Base-by-base conservation (phyloP, 2,329 filamentous ascomycete species). In the Ophiostoma ulmi region DNA sequence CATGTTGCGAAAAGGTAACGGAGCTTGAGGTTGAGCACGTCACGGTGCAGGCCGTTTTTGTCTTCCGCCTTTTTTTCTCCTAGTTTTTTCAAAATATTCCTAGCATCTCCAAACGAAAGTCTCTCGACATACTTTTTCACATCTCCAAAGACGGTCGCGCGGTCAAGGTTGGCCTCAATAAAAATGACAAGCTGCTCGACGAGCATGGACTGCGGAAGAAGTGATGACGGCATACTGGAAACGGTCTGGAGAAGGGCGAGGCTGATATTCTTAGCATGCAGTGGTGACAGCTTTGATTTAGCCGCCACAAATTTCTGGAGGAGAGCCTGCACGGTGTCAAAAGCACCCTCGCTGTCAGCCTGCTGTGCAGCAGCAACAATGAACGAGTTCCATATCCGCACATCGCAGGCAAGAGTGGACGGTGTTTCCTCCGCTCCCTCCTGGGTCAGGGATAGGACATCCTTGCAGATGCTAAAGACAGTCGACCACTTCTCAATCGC, bases 1-100 rank as follows among this genome's bases (percentile, higher is more conserved):
- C 81, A 81, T 0, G 82, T 84, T 0, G 80, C 76, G 0, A 81
- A 75, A 20, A 84, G 78, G 67, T 85, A 85, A 5, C 80, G 80
- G 11, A 84, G 73, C 73, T 84, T 84, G 68, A 80, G 74, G 1
- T 78, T 76, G 6, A 85, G 73, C 0, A 81, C 76, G 2, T 44
- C 22, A 1, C 61, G 61, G 58, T 26, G 6, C 36, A 69, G 35
- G 67, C 17, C 26, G 31, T 41, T 10, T 11, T 35, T 44, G 26
- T 38, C 36, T 66, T 48, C 17, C 3, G 44, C 44, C 7, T 48
- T 39, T 10, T 13, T 13, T 39, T 26, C 17, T 67, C 31, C 35
- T 7, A 74, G 35, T 0, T 38, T 72, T 7, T 80, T 77, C 4
- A 83, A 77, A 8, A 86, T 74, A 35, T 79, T 75, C 61, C 78